Percentiles rank a stretch among this genome's conserved stretches.
These are phyloP conservation scores for Madurella fahalii DNA, from an alignment of 2,329 filamentous ascomycete species.

Conservation along the genomic window DNA sequence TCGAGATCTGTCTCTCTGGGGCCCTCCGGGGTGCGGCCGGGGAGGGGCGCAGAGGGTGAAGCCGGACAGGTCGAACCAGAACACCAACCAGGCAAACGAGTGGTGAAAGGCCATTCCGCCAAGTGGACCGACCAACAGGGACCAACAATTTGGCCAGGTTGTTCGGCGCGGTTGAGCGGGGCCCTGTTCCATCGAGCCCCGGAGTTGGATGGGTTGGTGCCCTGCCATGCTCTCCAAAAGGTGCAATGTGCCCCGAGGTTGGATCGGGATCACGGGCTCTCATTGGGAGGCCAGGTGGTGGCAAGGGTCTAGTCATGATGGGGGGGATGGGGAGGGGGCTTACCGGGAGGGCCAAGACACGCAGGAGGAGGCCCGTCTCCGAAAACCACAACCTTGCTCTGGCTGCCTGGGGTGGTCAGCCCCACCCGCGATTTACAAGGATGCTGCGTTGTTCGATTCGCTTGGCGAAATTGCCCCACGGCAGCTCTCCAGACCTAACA, in stretches of 20 bases:
- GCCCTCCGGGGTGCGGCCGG: background rate
- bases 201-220: conserved; percentile 9
- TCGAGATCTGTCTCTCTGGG: conserved; percentile 17
- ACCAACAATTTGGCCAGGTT: conserved; percentile 1
- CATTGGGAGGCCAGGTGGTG: conserved; percentile 16
- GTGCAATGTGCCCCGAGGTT: conserved; percentile 21
- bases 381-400: conserved; percentile 15
- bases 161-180: conserved; percentile 14
- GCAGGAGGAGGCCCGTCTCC: conserved; percentile 11
- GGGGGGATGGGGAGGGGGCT: conserved; percentile 9
- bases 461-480: conserved; percentile 4
- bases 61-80: background rate
- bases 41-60: background rate
- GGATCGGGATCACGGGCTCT: conserved; percentile 10
- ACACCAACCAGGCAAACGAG: background rate
- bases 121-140: conserved; percentile 12
- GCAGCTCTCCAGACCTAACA: no score
- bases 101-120: conserved; percentile 11
- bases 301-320: conserved; percentile 15
- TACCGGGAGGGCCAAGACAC: conserved; percentile 14
- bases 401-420: background rate
- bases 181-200: conserved; percentile 14
- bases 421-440: conserved; percentile 2
- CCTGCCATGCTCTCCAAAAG: conserved; percentile 16
- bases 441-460: background rate